Base-by-base conservation (phyloP, 2,329 filamentous ascomycete species). In the Rhinocladiella similis region DNA sequence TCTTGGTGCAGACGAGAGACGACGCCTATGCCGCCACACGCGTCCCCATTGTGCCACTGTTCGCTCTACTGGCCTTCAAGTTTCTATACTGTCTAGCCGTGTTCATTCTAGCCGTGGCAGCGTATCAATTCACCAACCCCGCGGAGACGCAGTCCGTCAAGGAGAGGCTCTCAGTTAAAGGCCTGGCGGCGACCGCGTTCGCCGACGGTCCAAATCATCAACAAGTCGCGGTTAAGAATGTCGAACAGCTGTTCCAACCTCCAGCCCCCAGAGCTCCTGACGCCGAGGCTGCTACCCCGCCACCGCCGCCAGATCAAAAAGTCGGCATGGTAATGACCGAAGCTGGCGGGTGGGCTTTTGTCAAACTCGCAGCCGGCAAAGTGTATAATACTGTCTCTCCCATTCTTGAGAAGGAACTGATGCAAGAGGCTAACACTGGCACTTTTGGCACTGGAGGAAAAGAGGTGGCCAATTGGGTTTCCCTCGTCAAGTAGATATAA, bases 1-100 rank as follows among this genome's bases (percentile, higher is more conserved):
- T 18, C 45, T 14, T 46, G 10, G 43, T 25, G 22, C 43, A 46
- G 20, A 25, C 22, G 2, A 25, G 43, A 9, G 25, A 46, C 9
- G 25, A 46, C 20, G 9, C 7, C 25, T 46, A 46, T 27, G 43
- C 19, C 25, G 43, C 43, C 20, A 46, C 43, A 10, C 43, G 43
- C 7, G 43, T 46, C 19, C 43, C 43, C 22, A 46, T 46, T 14
- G 43, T 46, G 10, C 43, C 50, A 22, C 42, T 53, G n/a, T 53
- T 46, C 20, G 43, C 25, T 9, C 20, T 46, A 22, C 19, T 46
- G n/a, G 43, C 19, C 9, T 16, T 46, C 22, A 46, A 46, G 43
- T 27, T 46, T n/a, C 22, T 46, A 25, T 46, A 46, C 22, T 46
- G 43, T 27, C n/a, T 46, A n/a, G 43, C 43, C 5, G 43, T 46